Evolutionary conservation across 2,329 filamentous ascomycete species (phyloP).

Genomic region (Cladosporium oxysporum): DNA sequence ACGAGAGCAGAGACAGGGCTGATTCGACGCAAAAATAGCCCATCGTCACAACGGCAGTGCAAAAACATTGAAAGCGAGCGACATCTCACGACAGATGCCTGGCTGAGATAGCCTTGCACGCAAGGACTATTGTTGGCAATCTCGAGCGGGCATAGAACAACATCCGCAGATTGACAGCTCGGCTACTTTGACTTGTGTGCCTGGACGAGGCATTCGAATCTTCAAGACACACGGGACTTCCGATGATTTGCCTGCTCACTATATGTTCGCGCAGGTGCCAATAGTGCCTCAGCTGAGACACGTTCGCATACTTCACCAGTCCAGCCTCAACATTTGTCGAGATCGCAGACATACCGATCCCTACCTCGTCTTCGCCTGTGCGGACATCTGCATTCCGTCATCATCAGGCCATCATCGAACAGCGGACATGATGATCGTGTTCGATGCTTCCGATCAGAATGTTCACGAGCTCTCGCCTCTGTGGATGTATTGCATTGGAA

Average conservation of each 20-base stretch:
- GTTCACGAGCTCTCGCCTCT: too few relatives aligned
- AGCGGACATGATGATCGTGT: background rate
- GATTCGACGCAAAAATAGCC: background rate
- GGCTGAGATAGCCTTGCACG: background rate
- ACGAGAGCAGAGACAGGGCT: background rate
- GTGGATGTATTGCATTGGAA: background rate
- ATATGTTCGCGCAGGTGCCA: background rate
- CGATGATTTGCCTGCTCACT: background rate
- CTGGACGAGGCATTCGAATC: background rate
- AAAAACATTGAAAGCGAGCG: background rate
- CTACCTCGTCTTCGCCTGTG: background rate
- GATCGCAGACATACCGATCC: background rate
- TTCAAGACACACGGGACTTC: background rate
- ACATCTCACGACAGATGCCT: background rate
- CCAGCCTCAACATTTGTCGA: background rate
- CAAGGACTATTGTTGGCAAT: background rate
- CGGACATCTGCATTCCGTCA: background rate
- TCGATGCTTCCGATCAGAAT: background rate
- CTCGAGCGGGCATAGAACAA: background rate
- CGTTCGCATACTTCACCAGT: background rate
- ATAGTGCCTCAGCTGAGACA: background rate
- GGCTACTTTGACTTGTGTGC: background rate
- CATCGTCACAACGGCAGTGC: background rate
- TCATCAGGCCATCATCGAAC: background rate
- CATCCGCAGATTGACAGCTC: background rate